Evolutionary conservation across 2,329 filamentous ascomycete species (phyloP), one percentile per base, ranked within the genome.

Genomic region (Penicillium hesseltinei): DNA sequence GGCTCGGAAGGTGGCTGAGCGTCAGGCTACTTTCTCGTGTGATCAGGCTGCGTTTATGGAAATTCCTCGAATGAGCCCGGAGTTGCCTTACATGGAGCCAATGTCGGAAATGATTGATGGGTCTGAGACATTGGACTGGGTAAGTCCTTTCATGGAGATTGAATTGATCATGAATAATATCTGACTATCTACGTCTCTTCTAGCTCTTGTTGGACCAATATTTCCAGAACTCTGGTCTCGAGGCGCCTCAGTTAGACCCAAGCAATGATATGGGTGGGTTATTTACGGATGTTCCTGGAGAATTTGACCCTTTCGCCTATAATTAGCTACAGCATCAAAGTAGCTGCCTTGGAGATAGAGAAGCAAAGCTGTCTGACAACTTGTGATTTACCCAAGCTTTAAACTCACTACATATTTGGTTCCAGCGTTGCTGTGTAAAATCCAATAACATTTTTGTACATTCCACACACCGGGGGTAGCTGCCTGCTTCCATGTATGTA

Each of bases 21-120:
- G 42, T 9, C 51, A 56, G 38, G 27, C 39, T 15, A 40, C 9
- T 7, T 50, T 52, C 15, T 39, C 39, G 7, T 17, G 4, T n/a
- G 36, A 35, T 19, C 13, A 31, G 17, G 31, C 11, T 29, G 19
- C 6, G 23, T n/a, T 42, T 29, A 25, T 4, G 23, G 46, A 49
- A 5, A 19, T 46, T 45, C 21, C 47, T 15, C 42, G 15, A 5
- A 4, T 40, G 9, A 38, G 11, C 10, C 23, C 19, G 17, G 59
- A 58, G 15, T 11, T 65, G 4, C 57, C 56, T 5, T 61, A 61
- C n/a, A 58, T 60, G n/a, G 54, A 57, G 33, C 23, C 59, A 13
- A 62, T 65, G 62, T 56, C 58, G 17, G 62, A 61, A 11, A 64
- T 65, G 56, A 65, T 65, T 31, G 57, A 64, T 51, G 62, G 62